These are phyloP conservation scores for Fraxinus quadrangulata DNA, from an alignment of 257 asterid species.

Conservation along the genomic window DNA sequence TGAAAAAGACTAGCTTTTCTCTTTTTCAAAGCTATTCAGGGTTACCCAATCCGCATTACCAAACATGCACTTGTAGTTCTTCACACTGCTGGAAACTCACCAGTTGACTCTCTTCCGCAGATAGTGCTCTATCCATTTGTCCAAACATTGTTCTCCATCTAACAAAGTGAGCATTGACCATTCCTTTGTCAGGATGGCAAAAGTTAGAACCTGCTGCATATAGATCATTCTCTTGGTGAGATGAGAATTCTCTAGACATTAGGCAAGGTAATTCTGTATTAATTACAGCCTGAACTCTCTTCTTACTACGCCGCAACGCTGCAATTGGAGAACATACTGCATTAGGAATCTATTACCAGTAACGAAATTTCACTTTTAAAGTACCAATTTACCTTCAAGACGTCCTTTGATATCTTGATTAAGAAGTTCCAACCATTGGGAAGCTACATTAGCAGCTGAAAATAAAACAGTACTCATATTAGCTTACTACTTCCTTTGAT, in stretches of 20 bases:
- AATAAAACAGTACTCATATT: slow-evolving; percentile 22
- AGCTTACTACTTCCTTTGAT: slow-evolving; percentile 8
- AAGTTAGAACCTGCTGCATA: slow-evolving; percentile 21
- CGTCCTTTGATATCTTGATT: slow-evolving; percentile 85
- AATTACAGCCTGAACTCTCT: slow-evolving; percentile 74
- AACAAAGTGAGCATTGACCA: slow-evolving; percentile 50
- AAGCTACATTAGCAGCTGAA: slow-evolving; percentile 93
- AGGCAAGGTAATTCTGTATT: slow-evolving; percentile 68
- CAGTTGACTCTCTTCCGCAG: slow-evolving; percentile 79
- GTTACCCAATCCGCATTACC: background rate
- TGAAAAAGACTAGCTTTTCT: background rate
- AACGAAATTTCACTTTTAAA: background rate
- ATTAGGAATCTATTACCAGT: slow-evolving; percentile 17
- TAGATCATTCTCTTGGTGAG: slow-evolving; percentile 41
- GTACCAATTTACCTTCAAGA: slow-evolving; percentile 60
- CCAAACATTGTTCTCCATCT: slow-evolving; percentile 71
- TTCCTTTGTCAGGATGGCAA: slow-evolving; percentile 36
- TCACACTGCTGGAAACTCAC: slow-evolving; percentile 41
- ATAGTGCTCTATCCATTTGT: slow-evolving; percentile 74
- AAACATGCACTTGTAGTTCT: background rate
- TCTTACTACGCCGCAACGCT: slow-evolving; percentile 84
- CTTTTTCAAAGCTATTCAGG: too few species aligned
- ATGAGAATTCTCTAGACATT: slow-evolving; percentile 66
- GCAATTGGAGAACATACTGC: slow-evolving; percentile 31
- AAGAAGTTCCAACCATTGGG: slow-evolving; percentile 95